A percentile compares a stretch with the other conserved stretches of the same genome.
phyloP scores from a whole-genome alignment of 1,284 basidiomycete genomes.

The Rhodotorula sp. region DNA sequence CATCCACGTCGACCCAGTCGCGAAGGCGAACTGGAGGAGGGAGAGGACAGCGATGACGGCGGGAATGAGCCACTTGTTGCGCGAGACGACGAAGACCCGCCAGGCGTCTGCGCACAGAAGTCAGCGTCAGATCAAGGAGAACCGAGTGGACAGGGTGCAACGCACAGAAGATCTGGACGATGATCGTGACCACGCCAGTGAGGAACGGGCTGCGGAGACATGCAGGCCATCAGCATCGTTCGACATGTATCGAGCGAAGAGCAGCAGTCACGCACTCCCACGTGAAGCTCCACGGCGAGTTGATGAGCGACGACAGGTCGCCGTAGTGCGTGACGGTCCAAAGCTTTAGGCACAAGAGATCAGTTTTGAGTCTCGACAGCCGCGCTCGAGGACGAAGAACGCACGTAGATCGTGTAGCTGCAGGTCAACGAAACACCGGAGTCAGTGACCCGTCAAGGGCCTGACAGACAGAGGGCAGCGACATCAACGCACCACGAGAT shows the following conservation, averaged over 20 bases:
- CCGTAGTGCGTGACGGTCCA: constrained; percentile 23
- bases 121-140: not conserved
- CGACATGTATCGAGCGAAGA: rapidly evolving
- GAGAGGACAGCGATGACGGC: constrained; percentile 2
- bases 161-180: constrained; percentile 6
- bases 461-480: not conserved
- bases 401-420: constrained; percentile 18
- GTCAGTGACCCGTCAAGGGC: too few species aligned
- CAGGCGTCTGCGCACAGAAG: not conserved
- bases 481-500: constrained; percentile 6
- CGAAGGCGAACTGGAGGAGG: constrained; percentile 4
- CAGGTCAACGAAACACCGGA: not conserved
- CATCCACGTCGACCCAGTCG: not conserved
- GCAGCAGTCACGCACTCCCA: not conserved
- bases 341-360: not conserved
- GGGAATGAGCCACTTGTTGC: not conserved
- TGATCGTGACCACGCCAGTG: constrained; percentile 10
- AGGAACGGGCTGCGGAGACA: constrained; percentile 1
- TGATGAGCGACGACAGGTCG: constrained; percentile 1
- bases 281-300: constrained; percentile 5
- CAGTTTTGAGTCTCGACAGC: not conserved
- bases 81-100: constrained; percentile 8
- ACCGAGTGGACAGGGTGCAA: too few species aligned
- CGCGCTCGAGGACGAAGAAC: not conserved
- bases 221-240: too few species aligned